Conservation (phyloP, 2,329 filamentous ascomycete genomes). For the Chalara sp. region DNA sequence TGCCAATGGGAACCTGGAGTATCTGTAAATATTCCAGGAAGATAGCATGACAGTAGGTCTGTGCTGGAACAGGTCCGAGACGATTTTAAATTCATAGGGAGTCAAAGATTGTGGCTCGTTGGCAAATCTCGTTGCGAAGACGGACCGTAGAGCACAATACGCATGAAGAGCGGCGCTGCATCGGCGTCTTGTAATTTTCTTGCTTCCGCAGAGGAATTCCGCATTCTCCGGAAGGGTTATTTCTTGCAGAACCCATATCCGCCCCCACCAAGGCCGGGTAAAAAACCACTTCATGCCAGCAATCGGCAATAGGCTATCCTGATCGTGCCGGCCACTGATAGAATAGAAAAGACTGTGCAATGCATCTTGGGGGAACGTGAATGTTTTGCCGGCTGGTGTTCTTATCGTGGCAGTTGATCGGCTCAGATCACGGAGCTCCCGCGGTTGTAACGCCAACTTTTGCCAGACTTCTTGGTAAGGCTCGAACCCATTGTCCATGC, state of each 20-base stretch:
- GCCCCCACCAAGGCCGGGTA: conserved; percentile 7
- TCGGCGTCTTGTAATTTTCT: conserved; percentile 9
- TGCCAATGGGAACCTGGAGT: too few species aligned
- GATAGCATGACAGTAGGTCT: too few species aligned
- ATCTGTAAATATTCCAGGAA: too few species aligned
- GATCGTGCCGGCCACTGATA: conserved; percentile 11
- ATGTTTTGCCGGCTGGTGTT: conserved; percentile 7
- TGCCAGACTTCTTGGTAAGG: conserved; percentile 5
- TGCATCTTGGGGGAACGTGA: background rate
- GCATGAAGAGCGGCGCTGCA: conserved; percentile 9
- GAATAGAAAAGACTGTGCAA: conserved; percentile 8
- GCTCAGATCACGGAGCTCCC: background rate
- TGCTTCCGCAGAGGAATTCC: conserved; percentile 10
- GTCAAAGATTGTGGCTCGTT: conserved; percentile 3
- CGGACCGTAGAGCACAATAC: conserved; percentile 5
- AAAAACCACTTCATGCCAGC: conserved; percentile 9
- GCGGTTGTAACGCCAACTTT: conserved; percentile 4
- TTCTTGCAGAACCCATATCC: conserved; percentile 14
- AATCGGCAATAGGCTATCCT: conserved; percentile 9
- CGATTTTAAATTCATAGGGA: conserved; percentile 1
- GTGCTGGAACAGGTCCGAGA: too few species aligned
- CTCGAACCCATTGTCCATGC: conserved; percentile 6
- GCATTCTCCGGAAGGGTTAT: conserved; percentile 10
- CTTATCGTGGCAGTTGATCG: background rate
- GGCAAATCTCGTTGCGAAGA: conserved; percentile 4